phyloP scores from a whole-genome alignment of 179 eudicot genomes.

The Pouteria campechiana region DNA sequence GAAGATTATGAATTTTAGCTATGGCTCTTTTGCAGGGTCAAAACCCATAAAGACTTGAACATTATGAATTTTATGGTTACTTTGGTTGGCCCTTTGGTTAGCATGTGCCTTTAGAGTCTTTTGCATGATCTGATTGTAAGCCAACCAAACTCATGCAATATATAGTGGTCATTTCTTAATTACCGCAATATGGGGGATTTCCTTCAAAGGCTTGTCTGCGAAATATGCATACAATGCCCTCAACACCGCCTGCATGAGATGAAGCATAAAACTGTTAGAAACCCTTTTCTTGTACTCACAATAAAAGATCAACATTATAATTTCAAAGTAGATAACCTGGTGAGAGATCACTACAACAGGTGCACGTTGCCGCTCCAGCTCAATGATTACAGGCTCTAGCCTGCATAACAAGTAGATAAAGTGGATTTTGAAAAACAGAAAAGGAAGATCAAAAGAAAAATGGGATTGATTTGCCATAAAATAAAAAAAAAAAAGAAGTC shows the following conservation, averaged over 20 bases:
- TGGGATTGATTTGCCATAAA: neutral
- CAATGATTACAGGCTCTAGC: constrained; percentile 95
- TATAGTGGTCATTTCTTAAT: neutral
- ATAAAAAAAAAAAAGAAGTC: neutral
- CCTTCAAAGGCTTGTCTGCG: constrained; percentile 92
- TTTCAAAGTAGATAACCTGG: constrained; percentile 47
- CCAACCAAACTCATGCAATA: neutral
- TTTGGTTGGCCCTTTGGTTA: too few relatives aligned
- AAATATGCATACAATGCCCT: constrained; percentile 97
- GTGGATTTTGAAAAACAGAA: neutral
- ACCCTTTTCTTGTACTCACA: too few relatives aligned
- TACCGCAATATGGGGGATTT: constrained; percentile 97
- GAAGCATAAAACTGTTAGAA: constrained; percentile 2
- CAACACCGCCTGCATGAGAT: constrained; percentile 69
- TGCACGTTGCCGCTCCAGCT: constrained; percentile 97
- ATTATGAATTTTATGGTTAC: too few relatives aligned
- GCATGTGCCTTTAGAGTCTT: too few relatives aligned
- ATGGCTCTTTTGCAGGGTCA: too few relatives aligned
- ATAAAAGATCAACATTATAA: too few relatives aligned
- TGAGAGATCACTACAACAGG: constrained; percentile 96
- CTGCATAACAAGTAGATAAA: constrained; percentile 19
- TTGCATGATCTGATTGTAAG: neutral
- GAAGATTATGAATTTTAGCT: too few relatives aligned
- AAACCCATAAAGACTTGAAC: too few relatives aligned
- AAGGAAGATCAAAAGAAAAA: neutral